Base-by-base conservation (phyloP, 2,329 filamentous ascomycete species). In the Fusarium denticulatum region DNA sequence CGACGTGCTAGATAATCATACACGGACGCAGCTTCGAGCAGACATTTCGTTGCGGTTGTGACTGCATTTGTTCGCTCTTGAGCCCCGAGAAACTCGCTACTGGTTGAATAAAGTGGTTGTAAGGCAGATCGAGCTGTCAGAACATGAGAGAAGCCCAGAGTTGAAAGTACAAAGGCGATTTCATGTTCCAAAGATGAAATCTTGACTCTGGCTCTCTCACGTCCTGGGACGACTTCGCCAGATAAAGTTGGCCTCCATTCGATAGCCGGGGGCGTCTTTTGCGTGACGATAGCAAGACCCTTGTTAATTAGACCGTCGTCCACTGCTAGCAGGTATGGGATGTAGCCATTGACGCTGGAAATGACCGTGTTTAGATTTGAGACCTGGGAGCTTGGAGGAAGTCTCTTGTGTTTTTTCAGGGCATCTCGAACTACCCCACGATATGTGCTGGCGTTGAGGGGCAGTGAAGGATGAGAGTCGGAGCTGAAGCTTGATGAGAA, bases 361-460 rank as follows among this genome's bases (percentile, higher is more conserved):
- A 94, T 86, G 42, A 98, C 86, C 11, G 88, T 88, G 30, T 90
- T 86, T 11, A 99, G 87, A 79, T 94, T 91, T 28, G 91, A 86
- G 11, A 90, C 85, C 81, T 94, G 93, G 30, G 93, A 91, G 15
- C 89, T 81, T 14, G 92, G 87, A 8, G 93, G 88, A n/a, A 97
- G 89, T 59, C 94, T 91, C 83, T 97, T 98, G 86, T 98, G 92
- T 76, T 91, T 91, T 84, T 98, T 98, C 68, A 99, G 87, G 6
- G 91, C 89, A 81, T 96, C 91, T 77, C 94, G 91, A 58, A 98
- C 88, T 24, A 97, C 90, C 76, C 93, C 93, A 68, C 96, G 94
- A 79, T 94, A 91, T 14, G 94, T 96, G 74, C 95, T 95, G 28
- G 94, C 92, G 61, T 90, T 89, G 77, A 96, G 89, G 30, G 95